Conservation (phyloP, 768 basidiomycete genomes). For the Heimioporus sp. region DNA sequence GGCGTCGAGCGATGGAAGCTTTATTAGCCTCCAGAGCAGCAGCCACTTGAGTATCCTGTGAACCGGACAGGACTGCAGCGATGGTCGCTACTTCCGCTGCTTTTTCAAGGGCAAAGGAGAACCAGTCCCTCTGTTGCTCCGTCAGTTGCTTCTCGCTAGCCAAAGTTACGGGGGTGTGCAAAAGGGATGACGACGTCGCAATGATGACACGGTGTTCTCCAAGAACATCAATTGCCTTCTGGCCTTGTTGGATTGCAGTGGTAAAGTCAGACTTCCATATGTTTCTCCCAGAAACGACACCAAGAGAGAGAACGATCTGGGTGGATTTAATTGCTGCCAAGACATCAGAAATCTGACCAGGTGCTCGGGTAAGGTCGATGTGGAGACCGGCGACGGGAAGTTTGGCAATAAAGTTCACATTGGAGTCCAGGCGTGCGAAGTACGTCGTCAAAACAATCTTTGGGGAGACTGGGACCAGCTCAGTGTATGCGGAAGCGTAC, state of each 20-base stretch:
- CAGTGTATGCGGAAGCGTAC: conserved; percentile 76
- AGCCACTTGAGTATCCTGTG: conserved; percentile 70
- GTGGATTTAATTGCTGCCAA: conserved; percentile 83
- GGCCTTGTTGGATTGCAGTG: conserved; percentile 75
- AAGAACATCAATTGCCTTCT: conserved; percentile 81
- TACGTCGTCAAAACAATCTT: conserved; percentile 95
- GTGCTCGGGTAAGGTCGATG: conserved; percentile 94
- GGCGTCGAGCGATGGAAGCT: conserved; percentile 87
- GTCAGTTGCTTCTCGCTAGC: conserved; percentile 90
- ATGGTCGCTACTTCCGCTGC: conserved; percentile 85
- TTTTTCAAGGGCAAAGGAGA: conserved; percentile 98
- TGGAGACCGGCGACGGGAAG: conserved; percentile 93
- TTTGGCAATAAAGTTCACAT: conserved; percentile 84
- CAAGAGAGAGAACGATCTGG: conserved; percentile 81
- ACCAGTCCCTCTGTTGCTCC: conserved; percentile 91
- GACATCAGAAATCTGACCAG: conserved; percentile 82
- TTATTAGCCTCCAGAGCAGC: conserved; percentile 86
- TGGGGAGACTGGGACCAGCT: conserved; percentile 79
- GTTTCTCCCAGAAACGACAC: conserved; percentile 96
- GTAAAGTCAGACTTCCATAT: conserved; percentile 98
- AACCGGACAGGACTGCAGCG: conserved; percentile 81
- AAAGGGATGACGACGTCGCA: conserved; percentile 95
- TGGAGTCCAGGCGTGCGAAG: conserved; percentile 94
- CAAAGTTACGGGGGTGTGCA: conserved; percentile 97
- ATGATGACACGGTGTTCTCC: conserved; percentile 88